Base-by-base conservation (phyloP, 306 rosid species). In the Arachis hypogaea region DNA sequence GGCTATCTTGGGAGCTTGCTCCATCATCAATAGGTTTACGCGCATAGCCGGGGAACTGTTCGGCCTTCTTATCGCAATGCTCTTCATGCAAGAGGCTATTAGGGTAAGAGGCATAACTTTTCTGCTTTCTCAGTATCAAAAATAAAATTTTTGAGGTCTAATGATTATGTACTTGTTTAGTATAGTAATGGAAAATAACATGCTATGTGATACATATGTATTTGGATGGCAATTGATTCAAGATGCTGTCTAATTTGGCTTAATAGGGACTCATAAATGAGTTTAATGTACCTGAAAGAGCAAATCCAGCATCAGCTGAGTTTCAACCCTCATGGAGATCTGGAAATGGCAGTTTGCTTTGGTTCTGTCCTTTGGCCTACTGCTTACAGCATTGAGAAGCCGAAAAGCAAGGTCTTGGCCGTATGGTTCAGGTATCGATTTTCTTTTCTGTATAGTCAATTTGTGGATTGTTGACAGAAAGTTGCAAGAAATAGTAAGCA, bases 41-140 rank as follows among this genome's bases (percentile, higher is more conserved):
- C 97, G 97, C 50, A 38, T 91, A 65, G 94, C 83, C 0, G 97
- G 94, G 55, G 97, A 91, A 78, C 72, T 91, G n/a, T 91, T 91
- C 56, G 97, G 97, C 79, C 91, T 91, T 78, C 94, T 91, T 42
- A 91, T 88, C 11, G 92, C 97, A 71, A 80, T 86, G 92, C 92
- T 91, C 61, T 91, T 91, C 84, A 86, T 88, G 94, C 97, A 91
- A 76, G 87, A 91, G 79, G 94, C 97, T 73, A 78, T 88, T 64
- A 91, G 82, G 77, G 97, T 91, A 88, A 29, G 82, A 68, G 2
- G 33, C 66, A 30, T 77, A 33, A 33, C 38, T 29, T 45, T 50
- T 77, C 63, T 63, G 42, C 36, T 74, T 43, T 58, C 33, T 28
- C 65, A 38, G 14, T 66, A 44, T 54, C 63, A 60, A 33, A 7